These are phyloP conservation scores for Pleurotus sapidus DNA, from an alignment of 768 basidiomycete species.

Conservation along the genomic window DNA sequence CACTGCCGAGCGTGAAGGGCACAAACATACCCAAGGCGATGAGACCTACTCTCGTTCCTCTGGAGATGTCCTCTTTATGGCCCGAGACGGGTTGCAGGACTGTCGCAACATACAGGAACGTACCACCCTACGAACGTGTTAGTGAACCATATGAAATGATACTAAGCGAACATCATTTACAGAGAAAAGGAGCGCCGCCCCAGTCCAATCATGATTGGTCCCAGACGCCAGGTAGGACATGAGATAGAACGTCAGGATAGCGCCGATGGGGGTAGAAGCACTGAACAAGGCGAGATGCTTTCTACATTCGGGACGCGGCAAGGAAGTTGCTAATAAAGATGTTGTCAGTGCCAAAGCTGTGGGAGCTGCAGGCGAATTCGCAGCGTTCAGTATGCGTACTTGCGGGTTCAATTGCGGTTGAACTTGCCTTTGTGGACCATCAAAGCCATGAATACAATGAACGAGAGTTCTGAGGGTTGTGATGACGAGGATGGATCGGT, in stretches of 20 bases:
- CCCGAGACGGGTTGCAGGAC: conserved; percentile 77
- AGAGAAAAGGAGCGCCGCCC: conserved; percentile 78
- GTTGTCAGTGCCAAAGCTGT: conserved; percentile 88
- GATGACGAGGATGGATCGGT: conserved; percentile 13
- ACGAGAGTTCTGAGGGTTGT: conserved; percentile 51
- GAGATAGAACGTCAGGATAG: conserved; percentile 70
- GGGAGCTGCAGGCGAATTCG: conserved; percentile 55
- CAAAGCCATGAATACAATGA: conserved; percentile 89
- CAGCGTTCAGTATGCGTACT: not conserved
- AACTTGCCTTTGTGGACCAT: conserved; percentile 84
- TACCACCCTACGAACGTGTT: conserved; percentile 63
- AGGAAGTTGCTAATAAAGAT: conserved; percentile 74
- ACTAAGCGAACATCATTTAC: conserved; percentile 42
- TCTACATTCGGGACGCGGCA: conserved; percentile 66
- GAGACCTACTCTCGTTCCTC: conserved; percentile 44
- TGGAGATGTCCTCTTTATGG: conserved; percentile 41
- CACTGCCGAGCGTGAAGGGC: conserved; percentile 56
- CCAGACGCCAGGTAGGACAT: conserved; percentile 54
- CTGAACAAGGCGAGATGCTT: conserved; percentile 78
- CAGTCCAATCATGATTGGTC: conserved; percentile 55
- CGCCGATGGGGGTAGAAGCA: conserved; percentile 79
- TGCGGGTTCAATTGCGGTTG: not conserved
- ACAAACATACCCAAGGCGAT: conserved; percentile 69
- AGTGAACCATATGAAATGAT: not conserved
- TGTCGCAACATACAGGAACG: conserved; percentile 93